Base-by-base conservation (phyloP, 192 early-diverging fungal genomes). In the Umbelopsis sp. region DNA sequence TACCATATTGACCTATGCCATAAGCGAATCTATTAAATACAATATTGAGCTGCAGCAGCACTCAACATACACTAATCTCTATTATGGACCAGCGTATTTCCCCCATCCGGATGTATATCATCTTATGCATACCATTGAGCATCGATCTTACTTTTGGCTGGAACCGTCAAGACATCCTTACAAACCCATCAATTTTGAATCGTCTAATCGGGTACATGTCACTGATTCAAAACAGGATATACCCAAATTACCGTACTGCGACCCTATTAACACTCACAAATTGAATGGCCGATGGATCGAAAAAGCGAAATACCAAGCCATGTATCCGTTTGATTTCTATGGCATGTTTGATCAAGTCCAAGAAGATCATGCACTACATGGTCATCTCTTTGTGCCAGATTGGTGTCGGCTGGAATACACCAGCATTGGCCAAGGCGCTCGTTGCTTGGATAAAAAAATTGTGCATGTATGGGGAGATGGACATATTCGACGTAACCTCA, bases 401-500 rank as follows among this genome's bases (percentile, higher is more conserved):
- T 47, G 49, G 7, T 78, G 76, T 45, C 71, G 51, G 22, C 23
- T 78, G 7, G 61, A 73, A 18, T 73, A 78, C 27, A 78, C 50
- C 10, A 69, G 67, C 8, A 58, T 51, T 70, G 71, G 71, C n/a
- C 71, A 78, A 33, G 76, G 52, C 47, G 49, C 64, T 10, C 64
- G 53, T 18, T 73, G 71, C 27, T 47, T 78, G 20, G 52, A 69
- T 25, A 61, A 73, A 13, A 69, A 69, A 16, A 64, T 37, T 16
- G 33, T 78, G 1, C 76, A 78, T 66, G 71, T 78, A 33, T 78
- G 71, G 71, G 76, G 68, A 48, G 76, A 78, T 48, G 49, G 67
- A 11, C 72, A 78, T 49, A 27, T 73, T 21, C 55, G 52, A 45
- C 72, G 76, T 48, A 78, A 78, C 20, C 46, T 77, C 13, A 72